Conservation (phyloP, 1,139 yeast species). For the Torulaspora globosa region DNA sequence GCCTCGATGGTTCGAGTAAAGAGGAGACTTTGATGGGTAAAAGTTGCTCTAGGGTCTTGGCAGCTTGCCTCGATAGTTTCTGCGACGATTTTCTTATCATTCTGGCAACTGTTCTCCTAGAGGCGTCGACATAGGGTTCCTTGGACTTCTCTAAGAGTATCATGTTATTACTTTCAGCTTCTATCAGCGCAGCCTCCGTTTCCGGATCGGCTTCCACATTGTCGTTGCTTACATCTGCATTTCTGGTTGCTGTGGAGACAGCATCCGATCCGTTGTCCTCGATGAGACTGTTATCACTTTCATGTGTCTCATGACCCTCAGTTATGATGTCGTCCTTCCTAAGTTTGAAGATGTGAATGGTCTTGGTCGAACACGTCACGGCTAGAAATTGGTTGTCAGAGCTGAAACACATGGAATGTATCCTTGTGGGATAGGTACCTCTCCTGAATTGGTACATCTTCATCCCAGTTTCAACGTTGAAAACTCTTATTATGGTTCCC, state of each 20-base stretch:
- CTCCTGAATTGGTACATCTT: conserved; percentile 86
- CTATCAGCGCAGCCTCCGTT: conserved; percentile 9
- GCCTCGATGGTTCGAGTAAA: conserved; percentile 85
- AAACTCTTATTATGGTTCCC: conserved; percentile 88
- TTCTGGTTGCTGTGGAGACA: conserved; percentile 27
- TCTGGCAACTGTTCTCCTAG: conserved; percentile 67
- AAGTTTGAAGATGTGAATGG: conserved; percentile 86
- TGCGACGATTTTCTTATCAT: conserved; percentile 57
- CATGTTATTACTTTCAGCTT: conserved; percentile 31
- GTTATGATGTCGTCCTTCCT: conserved; percentile 13
- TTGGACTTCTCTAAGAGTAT: conserved; percentile 39
- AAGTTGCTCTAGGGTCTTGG: conserved; percentile 83
- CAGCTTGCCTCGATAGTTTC: conserved; percentile 59
- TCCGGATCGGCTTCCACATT: conserved; percentile 22
- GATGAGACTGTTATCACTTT: conserved; percentile 34
- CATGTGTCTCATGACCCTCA: conserved; percentile 14
- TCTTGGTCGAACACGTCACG: conserved; percentile 86
- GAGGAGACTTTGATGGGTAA: conserved; percentile 76
- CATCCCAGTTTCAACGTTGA: conserved; percentile 76
- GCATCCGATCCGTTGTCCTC: conserved; percentile 32
- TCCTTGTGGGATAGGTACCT: conserved; percentile 89
- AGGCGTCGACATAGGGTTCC: conserved; percentile 67
- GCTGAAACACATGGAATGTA: conserved; percentile 80
- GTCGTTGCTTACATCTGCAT: conserved; percentile 26
- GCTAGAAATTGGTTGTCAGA: conserved; percentile 68